phyloP scores from a whole-genome alignment of 2,329 filamentous ascomycete genomes.

The Ophiocordyceps camponoti-leonardi region DNA sequence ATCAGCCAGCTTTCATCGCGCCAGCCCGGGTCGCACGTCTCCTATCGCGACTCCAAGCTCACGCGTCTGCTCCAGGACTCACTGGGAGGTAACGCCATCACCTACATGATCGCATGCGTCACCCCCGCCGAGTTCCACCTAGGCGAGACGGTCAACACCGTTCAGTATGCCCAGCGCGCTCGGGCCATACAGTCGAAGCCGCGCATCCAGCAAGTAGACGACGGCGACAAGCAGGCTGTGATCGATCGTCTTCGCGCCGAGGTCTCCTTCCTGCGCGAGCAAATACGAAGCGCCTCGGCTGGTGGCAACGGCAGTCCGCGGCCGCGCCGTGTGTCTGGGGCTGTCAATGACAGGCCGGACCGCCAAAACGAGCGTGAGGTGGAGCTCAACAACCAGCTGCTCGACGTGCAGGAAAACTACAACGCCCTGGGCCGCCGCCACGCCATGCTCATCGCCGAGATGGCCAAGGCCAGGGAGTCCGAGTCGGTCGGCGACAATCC shows the following conservation, averaged over 20 bases:
- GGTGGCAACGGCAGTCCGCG: conserved; percentile 35
- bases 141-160: conserved; percentile 92
- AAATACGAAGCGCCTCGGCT: conserved; percentile 77
- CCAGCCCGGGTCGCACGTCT: conserved; percentile 75
- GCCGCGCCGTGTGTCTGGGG: conserved; percentile 24
- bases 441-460: conserved; percentile 85
- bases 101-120: conserved; percentile 98
- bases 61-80: conserved; percentile 93
- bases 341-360: conserved; percentile 54
- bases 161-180: conserved; percentile 91
- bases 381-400: conserved; percentile 82
- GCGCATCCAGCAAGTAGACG: conserved; percentile 83
- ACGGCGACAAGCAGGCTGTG: conserved; percentile 81
- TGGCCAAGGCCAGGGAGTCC: conserved; percentile 68
- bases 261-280: conserved; percentile 81
- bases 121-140: conserved; percentile 94
- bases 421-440: conserved; percentile 79
- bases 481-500: conserved; percentile 39
- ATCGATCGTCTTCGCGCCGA: conserved; percentile 91
- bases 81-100: conserved; percentile 89
- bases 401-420: conserved; percentile 92
- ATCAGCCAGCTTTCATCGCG: conserved; percentile 94
- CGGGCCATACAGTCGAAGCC: conserved; percentile 96
- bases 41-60: conserved; percentile 94
- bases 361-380: conserved; percentile 70